These are phyloP conservation scores for Porcisia hertigi DNA, from an alignment of 208 protist genomes.

Conservation along the genomic window DNA sequence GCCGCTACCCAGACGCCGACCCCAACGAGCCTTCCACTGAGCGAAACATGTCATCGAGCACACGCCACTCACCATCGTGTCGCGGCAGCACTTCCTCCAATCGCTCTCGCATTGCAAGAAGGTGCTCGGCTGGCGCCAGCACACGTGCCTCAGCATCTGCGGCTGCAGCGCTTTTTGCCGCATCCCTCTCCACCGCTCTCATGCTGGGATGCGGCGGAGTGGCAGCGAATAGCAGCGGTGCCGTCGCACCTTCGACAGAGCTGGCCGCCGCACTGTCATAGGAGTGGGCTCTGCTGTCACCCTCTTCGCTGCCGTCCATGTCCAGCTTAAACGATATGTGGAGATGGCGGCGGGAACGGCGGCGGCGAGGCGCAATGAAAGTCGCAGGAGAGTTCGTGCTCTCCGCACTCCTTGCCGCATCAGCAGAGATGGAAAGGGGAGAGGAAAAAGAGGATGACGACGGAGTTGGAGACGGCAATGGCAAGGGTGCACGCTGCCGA, in stretches of 20 bases:
- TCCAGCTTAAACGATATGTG: conserved; percentile 34
- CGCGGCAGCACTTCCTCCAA: conserved; percentile 39
- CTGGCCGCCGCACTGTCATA: background rate
- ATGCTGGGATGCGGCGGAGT: background rate
- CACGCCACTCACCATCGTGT: conserved; percentile 25
- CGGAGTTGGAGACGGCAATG: conserved; percentile 6
- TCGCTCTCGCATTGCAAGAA: conserved; percentile 29
- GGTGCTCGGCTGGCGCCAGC: conserved; percentile 16
- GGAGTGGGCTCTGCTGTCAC: too few species aligned
- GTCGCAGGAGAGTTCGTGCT: background rate
- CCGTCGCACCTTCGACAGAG: background rate
- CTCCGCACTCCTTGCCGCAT: background rate
- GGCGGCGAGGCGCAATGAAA: conserved; percentile 1
- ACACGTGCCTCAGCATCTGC: background rate
- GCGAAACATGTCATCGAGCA: conserved; percentile 40
- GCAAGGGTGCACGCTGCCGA: background rate
- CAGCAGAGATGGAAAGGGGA: too few species aligned
- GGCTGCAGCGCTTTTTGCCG: background rate
- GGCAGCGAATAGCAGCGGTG: background rate
- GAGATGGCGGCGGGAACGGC: conserved; percentile 11
- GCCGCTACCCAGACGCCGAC: background rate
- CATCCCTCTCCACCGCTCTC: background rate
- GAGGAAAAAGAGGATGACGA: too few species aligned
- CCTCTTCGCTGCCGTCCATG: background rate
- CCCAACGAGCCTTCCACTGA: conserved; percentile 11